Percentiles rank a stretch among this genome's conserved stretches.
These are phyloP conservation scores for Catunica adiposa DNA, from an alignment of 2,329 filamentous ascomycete genomes.

Conservation along the genomic window DNA sequence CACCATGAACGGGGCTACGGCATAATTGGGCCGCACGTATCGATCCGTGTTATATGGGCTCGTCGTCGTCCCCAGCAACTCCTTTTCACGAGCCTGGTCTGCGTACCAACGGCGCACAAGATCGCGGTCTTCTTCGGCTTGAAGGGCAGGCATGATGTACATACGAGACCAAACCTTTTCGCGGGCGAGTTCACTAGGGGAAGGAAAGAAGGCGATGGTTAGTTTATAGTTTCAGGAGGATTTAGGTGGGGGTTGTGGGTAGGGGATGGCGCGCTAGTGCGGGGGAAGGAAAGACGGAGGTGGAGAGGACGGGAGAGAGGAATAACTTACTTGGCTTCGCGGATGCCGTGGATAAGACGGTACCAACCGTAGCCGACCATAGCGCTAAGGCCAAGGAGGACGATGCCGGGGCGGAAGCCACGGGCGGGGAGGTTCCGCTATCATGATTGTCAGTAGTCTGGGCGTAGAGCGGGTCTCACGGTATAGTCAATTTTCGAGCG, in stretches of 20 bases:
- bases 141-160: conserved; percentile 79
- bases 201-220: conserved; percentile 3
- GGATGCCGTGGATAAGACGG: conserved; percentile 62
- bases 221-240: neutral
- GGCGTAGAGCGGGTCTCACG: no score
- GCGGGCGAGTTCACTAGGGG: conserved; percentile 65
- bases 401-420: conserved; percentile 69
- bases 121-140: conserved; percentile 94
- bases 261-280: neutral
- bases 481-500: no score
- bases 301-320: neutral
- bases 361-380: conserved; percentile 88
- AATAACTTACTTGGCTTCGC: conserved; percentile 70
- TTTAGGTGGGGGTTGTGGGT: neutral
- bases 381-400: conserved; percentile 59
- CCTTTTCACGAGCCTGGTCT: conserved; percentile 78
- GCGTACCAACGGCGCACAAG: conserved; percentile 75
- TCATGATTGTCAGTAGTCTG: neutral
- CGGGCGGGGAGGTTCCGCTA: conserved; percentile 83
- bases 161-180: conserved; percentile 99
- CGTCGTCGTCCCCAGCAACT: conserved; percentile 66
- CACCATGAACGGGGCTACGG: conserved; percentile 7
- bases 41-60: conserved; percentile 79
- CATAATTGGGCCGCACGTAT: conserved; percentile 33
- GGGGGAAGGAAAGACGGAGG: neutral